phyloP scores from a whole-genome alignment of 2,329 filamentous ascomycete species.

The Diaporthe batatas region DNA sequence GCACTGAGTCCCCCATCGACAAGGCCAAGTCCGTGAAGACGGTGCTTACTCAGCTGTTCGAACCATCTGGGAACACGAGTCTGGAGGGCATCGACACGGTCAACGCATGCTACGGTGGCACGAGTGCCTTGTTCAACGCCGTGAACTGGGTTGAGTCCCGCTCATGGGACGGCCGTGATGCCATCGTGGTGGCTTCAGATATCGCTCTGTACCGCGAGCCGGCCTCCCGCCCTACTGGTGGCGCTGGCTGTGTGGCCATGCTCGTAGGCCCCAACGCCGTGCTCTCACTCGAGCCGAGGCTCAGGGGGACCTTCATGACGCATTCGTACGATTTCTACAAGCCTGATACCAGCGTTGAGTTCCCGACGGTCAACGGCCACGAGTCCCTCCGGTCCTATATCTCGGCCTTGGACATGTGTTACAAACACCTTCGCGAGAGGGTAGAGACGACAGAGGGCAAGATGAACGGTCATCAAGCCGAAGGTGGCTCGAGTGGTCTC shows the following conservation, averaged over 20 bases:
- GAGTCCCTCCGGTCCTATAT: slow-evolving; percentile 86
- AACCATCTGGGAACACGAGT: slow-evolving; percentile 77
- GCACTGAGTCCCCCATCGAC: slow-evolving; percentile 87
- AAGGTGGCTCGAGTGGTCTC: slow-evolving; percentile 72
- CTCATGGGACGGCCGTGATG: slow-evolving; percentile 86
- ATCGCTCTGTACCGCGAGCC: slow-evolving; percentile 90
- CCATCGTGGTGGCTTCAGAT: slow-evolving; percentile 83
- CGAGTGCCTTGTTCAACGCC: slow-evolving; percentile 85
- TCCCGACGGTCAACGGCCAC: slow-evolving; percentile 87
- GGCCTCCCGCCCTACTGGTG: slow-evolving; percentile 83
- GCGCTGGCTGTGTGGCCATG: slow-evolving; percentile 83
- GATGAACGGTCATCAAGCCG: slow-evolving; percentile 61
- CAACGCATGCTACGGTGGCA: slow-evolving; percentile 90
- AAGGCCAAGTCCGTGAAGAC: slow-evolving; percentile 94
- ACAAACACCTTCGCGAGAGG: slow-evolving; percentile 83
- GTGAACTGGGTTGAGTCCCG: slow-evolving; percentile 90
- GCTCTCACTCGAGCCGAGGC: slow-evolving; percentile 81
- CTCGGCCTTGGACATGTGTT: slow-evolving; percentile 83
- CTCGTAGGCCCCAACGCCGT: slow-evolving; percentile 84
- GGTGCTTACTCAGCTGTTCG: slow-evolving; percentile 87
- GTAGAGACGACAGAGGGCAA: slow-evolving; percentile 69
- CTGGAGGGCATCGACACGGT: slow-evolving; percentile 86
- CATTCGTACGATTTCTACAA: slow-evolving; percentile 94
- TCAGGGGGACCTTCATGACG: slow-evolving; percentile 84
- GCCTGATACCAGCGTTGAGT: slow-evolving; percentile 88